Conservation (phyloP, 805 yeast genomes). For the Saccharomyces mikatae region DNA sequence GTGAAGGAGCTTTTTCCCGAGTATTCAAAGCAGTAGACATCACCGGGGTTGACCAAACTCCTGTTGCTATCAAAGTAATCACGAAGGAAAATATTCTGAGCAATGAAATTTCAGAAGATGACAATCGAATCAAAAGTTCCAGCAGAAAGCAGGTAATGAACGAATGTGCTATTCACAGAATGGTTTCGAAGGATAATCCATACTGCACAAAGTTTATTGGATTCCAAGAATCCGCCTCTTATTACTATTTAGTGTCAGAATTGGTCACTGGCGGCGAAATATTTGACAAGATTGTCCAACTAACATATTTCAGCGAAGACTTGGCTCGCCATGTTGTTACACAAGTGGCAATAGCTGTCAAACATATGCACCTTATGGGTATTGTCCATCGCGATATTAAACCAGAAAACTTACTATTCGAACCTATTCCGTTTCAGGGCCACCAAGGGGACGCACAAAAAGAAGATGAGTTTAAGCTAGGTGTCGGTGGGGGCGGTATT, state of each 20-base stretch:
- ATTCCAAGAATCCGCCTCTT: slow-evolving; percentile 51
- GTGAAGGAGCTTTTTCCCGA: slow-evolving; percentile 76
- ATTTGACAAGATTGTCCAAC: slow-evolving; percentile 54
- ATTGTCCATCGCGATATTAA: slow-evolving; percentile 76
- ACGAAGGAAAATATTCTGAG: slow-evolving; percentile 55
- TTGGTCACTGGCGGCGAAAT: slow-evolving; percentile 63
- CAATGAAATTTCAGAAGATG: slow-evolving; percentile 30
- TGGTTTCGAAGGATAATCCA: slow-evolving; percentile 40
- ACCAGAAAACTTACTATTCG: slow-evolving; percentile 65
- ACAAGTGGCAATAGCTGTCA: slow-evolving; percentile 55
- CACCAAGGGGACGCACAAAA: slow-evolving; percentile 39
- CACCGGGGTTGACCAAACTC: neutral
- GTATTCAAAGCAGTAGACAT: slow-evolving; percentile 52
- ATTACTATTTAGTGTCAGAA: slow-evolving; percentile 63
- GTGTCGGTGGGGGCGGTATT: slow-evolving; percentile 85
- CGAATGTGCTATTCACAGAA: slow-evolving; percentile 67
- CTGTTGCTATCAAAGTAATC: slow-evolving; percentile 48
- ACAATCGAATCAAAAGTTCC: slow-evolving; percentile 10
- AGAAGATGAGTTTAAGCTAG: slow-evolving; percentile 75
- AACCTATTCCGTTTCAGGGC: slow-evolving; percentile 42
- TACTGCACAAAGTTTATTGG: slow-evolving; percentile 56
- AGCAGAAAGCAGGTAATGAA: slow-evolving; percentile 52
- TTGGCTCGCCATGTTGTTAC: slow-evolving; percentile 51
- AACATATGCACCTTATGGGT: slow-evolving; percentile 63
- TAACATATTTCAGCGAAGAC: slow-evolving; percentile 56